Evolutionary conservation across 371 early-diverging fungal species (phyloP), one percentile per base, ranked within the genome.

Genomic region (Parasitella parasitica): DNA sequence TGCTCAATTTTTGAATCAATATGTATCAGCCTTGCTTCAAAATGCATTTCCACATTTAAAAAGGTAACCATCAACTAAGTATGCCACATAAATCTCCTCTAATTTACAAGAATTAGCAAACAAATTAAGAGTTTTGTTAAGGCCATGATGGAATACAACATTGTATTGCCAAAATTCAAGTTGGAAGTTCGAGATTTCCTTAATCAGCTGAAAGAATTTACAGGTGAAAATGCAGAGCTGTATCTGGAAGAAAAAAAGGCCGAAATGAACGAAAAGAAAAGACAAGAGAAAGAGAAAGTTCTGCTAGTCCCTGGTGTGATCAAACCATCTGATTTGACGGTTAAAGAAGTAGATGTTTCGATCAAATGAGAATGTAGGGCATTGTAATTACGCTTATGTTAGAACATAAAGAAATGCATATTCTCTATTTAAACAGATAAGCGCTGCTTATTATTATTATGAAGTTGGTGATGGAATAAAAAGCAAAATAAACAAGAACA

Each of bases 161-260:
- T 85, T 28, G 91, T 92, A 50, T 69, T 83, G 52, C 72, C 84
- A 53, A 86, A 88, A 67, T 97, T 98, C 87, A 96, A 95, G 76
- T 75, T 86, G 54, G 93, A 94, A 60, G 84, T 99, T 60, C 92
- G 97, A 70, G 99, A 99, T 76, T 99, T 99, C 80, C 81, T 99
- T 71, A 95, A 97, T 63, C 93, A 95, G 66, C 73, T 98, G 59
- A 97, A 96, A 82, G 96, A 95, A 71, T 95, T 95, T 76, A 85
- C 91, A 6, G 94, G 91, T 15, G 94, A 97, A 70, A 91, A 91
- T 67, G 88, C 90, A 30, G 94, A 94, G 32, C 74, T 97, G 51
- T 97, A 84, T 74, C 76, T 94, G 66, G 96, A 94, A 59, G 99
- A 99, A 72, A 86, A 91, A 52, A 97, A 99, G 73, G 85, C 84